Evolutionary conservation across 2,329 filamentous ascomycete species (phyloP), one percentile per base, ranked within the genome.

Genomic region (Lasiodiplodia hormozganensis): DNA sequence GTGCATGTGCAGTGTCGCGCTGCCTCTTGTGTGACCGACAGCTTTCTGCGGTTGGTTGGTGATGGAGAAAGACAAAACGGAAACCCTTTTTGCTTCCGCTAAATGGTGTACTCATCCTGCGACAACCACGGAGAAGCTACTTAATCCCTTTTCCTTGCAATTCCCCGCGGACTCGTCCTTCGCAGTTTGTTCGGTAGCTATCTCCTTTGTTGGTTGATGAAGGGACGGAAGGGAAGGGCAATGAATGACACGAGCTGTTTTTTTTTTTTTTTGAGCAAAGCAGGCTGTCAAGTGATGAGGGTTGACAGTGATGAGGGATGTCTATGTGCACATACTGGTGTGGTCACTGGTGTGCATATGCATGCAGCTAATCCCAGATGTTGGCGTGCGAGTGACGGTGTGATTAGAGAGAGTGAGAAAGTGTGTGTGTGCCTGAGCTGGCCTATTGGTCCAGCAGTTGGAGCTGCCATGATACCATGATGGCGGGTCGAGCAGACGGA

Each of bases 321-420:
- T 2, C 25, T 43, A 62, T 18, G 23, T n/a, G 31, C 16, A 7
- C n/a, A 36, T 12, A 14, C n/a, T 34, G 47, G 43, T 47, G 36
- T 14, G 25, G 51, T 23, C 18, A 31, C 28, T 52, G 47, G 21
- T 64, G 60, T 53, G 58, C 40, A 25, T 28, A 52, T 38, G 31
- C 43, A 64, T 64, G 60, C 43, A 64, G 47, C 60, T 31, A 52
- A 64, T 47, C 60, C 60, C 51, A 25, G 36, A 52, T 6, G 31
- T 23, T 64, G 60, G n/a, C 23, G 8, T 28, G 11, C 7, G 36
- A 11, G 38, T 43, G 56, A 28, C 31, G 18, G 28, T 62, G 38
- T 47, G 43, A 47, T 11, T n/a, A 21, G 43, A 47, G 31, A 34
- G 31, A 8, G 31, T 34, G 31, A 34, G 31, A 34, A 10, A 47